Percentiles rank a stretch among this genome's conserved stretches.
Evolutionary conservation across 176 grass and related monocot genomes (phyloP).

Genomic region (Zizania latifolia): DNA sequence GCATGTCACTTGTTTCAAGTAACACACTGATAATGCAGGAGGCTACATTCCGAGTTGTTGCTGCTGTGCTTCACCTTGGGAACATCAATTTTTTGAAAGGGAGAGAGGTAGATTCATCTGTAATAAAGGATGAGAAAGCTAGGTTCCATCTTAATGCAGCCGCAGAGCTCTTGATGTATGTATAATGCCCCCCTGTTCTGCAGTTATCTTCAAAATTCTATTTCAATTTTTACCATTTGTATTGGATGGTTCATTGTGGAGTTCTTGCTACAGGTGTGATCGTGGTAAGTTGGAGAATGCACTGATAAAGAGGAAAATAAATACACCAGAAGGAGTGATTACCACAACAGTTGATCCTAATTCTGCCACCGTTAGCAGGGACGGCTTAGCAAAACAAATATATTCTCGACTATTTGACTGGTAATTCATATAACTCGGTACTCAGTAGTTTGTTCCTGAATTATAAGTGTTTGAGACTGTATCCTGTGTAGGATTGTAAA

Average conservation of each 20-base stretch:
- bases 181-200: slow-evolving; percentile 4
- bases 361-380: slow-evolving; percentile 80
- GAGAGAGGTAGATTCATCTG: slow-evolving; percentile 78
- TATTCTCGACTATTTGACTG: slow-evolving; percentile 88
- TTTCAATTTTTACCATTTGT: slow-evolving; percentile 6
- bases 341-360: slow-evolving; percentile 81
- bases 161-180: slow-evolving; percentile 87
- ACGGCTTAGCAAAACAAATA: slow-evolving; percentile 85
- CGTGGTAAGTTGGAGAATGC: slow-evolving; percentile 59
- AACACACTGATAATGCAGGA: slow-evolving; percentile 48
- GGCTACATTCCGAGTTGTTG: slow-evolving; percentile 79
- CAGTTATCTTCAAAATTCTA: background rate
- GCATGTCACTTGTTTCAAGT: background rate
- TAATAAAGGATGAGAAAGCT: slow-evolving; percentile 77
- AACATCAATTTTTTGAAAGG: slow-evolving; percentile 95
- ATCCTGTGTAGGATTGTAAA: slow-evolving; percentile 69
- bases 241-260: background rate
- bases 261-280: slow-evolving; percentile 60
- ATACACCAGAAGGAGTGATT: slow-evolving; percentile 90
- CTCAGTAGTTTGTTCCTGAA: background rate
- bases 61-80: slow-evolving; percentile 90
- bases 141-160: slow-evolving; percentile 77
- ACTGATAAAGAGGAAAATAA: slow-evolving; percentile 76
- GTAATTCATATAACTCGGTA: slow-evolving; percentile 30
- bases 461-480: slow-evolving; percentile 19